phyloP scores from a whole-genome alignment of 1,284 basidiomycete genomes.

The Inonotus hispidus region DNA sequence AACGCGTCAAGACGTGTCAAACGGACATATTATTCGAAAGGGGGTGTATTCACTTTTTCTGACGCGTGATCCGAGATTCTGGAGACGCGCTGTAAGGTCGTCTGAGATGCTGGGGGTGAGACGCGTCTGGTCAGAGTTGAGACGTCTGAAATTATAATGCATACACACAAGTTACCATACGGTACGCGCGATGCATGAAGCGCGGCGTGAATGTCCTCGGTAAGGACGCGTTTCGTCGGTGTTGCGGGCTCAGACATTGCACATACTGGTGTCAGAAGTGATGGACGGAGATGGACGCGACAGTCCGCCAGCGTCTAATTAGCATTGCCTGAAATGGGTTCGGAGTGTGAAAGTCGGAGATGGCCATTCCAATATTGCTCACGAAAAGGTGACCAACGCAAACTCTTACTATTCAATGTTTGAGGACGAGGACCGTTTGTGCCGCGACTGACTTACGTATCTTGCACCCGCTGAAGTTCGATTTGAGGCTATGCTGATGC shows the following conservation, averaged over 20 bases:
- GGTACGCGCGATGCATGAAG: constrained; percentile 2
- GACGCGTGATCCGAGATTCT: constrained; percentile 42
- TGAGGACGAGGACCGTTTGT: no score
- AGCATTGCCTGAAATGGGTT: neutral
- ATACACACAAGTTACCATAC: constrained; percentile 11
- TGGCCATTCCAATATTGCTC: neutral
- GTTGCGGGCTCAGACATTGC: constrained; percentile 13
- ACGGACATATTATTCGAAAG: neutral
- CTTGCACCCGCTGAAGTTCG: no score
- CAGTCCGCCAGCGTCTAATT: neutral
- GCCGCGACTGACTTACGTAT: no score
- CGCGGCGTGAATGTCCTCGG: constrained; percentile 15
- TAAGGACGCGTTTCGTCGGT: constrained; percentile 18
- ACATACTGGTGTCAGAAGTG: neutral
- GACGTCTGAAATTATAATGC: neutral
- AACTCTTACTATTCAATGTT: neutral
- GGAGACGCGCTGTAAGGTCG: constrained; percentile 40
- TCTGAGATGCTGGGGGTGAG: constrained; percentile 26
- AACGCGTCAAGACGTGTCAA: constrained; percentile 23
- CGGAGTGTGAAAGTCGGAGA: constrained; percentile 5
- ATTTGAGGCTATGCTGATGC: no score
- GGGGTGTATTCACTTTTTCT: constrained; percentile 39
- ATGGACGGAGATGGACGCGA: neutral
- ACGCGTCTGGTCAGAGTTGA: constrained; percentile 1
- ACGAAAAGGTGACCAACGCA: neutral